These are phyloP conservation scores for Phytophthora tentaculata DNA, from an alignment of 352 stramenopile species.

Conservation along the genomic window DNA sequence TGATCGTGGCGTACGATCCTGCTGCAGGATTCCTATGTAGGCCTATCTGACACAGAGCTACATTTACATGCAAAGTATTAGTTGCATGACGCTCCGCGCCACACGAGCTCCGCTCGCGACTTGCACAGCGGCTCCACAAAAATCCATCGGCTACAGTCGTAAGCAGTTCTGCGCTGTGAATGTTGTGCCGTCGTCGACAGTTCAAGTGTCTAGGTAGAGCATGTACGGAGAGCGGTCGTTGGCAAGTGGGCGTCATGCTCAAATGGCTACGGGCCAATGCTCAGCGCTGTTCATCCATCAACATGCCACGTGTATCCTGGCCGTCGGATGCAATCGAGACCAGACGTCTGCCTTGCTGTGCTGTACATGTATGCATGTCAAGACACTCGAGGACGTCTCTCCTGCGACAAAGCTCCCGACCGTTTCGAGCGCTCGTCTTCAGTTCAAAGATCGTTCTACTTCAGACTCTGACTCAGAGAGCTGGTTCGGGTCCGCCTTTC, in stretches of 20 bases:
- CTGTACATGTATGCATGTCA: background rate
- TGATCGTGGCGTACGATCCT: conserved; percentile 39
- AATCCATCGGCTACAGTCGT: conserved; percentile 31
- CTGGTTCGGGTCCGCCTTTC: conserved; percentile 33
- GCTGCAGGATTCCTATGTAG: conserved; percentile 10
- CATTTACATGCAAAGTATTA: background rate
- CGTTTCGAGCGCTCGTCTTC: conserved; percentile 30
- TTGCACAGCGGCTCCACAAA: conserved; percentile 33
- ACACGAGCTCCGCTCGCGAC: conserved; percentile 25
- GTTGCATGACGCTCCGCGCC: conserved; percentile 8
- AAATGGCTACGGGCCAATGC: conserved; percentile 6
- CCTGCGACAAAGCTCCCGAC: conserved; percentile 32
- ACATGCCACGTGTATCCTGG: background rate
- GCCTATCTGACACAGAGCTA: conserved; percentile 35
- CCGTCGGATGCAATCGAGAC: conserved; percentile 3
- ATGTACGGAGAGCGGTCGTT: conserved; percentile 32
- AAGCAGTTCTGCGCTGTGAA: conserved; percentile 19
- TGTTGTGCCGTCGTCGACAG: conserved; percentile 12
- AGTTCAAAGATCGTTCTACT: conserved; percentile 36
- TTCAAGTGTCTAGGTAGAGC: conserved; percentile 29
- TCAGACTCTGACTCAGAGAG: conserved; percentile 27
- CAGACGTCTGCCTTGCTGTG: conserved; percentile 6
- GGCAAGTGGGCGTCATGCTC: conserved; percentile 22
- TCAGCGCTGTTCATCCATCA: conserved; percentile 9
- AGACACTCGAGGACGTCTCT: conserved; percentile 17